Evolutionary conservation across 768 basidiomycete species (phyloP).

Genomic region (Amanita phalloides): DNA sequence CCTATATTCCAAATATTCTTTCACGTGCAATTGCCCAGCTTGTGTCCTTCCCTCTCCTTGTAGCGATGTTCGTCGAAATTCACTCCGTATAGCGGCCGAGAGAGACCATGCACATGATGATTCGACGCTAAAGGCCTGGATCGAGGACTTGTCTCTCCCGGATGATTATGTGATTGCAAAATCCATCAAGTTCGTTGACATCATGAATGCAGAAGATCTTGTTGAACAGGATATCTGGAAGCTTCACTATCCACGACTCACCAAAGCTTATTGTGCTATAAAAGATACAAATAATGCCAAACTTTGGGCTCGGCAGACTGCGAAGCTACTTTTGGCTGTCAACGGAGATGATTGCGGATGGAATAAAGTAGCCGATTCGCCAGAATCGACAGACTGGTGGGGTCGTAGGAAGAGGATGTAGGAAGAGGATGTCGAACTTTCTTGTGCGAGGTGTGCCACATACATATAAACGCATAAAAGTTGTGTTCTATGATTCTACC

Average conservation of each 20-base stretch:
- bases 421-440: background rate
- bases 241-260: slow-evolving; percentile 7
- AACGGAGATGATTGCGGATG: slow-evolving; percentile 10
- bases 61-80: slow-evolving; percentile 11
- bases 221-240: slow-evolving; percentile 7
- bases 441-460: background rate
- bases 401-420: slow-evolving; percentile 2
- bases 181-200: slow-evolving; percentile 3
- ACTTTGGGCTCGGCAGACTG: slow-evolving; percentile 9
- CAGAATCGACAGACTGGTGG: slow-evolving; percentile 13
- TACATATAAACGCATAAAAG: too few relatives aligned
- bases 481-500: background rate
- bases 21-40: slow-evolving; percentile 10
- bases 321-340: slow-evolving; percentile 1
- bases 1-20: background rate
- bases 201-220: slow-evolving; percentile 11
- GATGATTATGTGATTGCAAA: slow-evolving; percentile 8
- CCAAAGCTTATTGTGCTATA: slow-evolving; percentile 14
- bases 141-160: slow-evolving; percentile 7
- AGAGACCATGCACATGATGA: slow-evolving; percentile 3
- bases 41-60: slow-evolving; percentile 8
- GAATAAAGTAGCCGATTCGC: slow-evolving; percentile 10
- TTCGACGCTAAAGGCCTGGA: slow-evolving; percentile 5
- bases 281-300: slow-evolving; percentile 9
- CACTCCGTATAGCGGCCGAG: background rate